These are phyloP conservation scores for Hypoxylon sp. DNA, from an alignment of 2,329 filamentous ascomycete genomes.

Conservation along the genomic window DNA sequence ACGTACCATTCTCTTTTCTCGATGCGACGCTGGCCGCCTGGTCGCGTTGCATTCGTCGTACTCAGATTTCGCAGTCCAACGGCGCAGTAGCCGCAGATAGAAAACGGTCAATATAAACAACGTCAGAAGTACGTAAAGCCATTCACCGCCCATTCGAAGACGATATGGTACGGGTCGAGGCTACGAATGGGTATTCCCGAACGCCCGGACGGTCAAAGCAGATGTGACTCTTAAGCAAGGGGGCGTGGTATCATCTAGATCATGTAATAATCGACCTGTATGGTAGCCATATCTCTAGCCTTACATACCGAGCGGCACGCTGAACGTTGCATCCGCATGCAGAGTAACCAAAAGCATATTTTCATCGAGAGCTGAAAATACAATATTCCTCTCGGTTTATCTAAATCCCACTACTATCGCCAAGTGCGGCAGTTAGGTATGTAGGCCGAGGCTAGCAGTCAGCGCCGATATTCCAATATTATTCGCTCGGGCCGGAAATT, in stretches of 20 bases:
- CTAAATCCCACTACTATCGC: background rate
- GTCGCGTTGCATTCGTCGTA: slow-evolving; percentile 14
- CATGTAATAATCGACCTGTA: slow-evolving; percentile 29
- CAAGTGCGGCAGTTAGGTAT: slow-evolving; percentile 4
- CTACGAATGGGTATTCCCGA: slow-evolving; percentile 20
- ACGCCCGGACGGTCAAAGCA: slow-evolving; percentile 15
- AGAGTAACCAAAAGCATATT: slow-evolving; percentile 19
- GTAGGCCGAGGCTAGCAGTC: background rate
- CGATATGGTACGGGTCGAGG: slow-evolving; percentile 5
- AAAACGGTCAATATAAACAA: slow-evolving; percentile 24
- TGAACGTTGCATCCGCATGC: slow-evolving; percentile 29
- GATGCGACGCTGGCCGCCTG: slow-evolving; percentile 14
- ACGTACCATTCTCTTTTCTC: slow-evolving; percentile 1
- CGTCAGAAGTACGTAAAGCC: slow-evolving; percentile 24
- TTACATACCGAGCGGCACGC: slow-evolving; percentile 34
- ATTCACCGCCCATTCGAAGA: slow-evolving; percentile 34
- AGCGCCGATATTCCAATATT: slow-evolving; percentile 13
- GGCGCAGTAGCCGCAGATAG: slow-evolving; percentile 22
- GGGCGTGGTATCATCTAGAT: slow-evolving; percentile 32
- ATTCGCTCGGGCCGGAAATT: background rate
- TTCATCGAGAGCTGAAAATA: slow-evolving; percentile 8
- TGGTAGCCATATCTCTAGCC: slow-evolving; percentile 17
- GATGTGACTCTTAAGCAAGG: slow-evolving; percentile 11
- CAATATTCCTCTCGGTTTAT: background rate
- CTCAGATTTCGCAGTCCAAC: slow-evolving; percentile 18